These are phyloP conservation scores for Yamadazyma conglobata DNA, from an alignment of 1,139 yeast genomes.

Conservation along the genomic window DNA sequence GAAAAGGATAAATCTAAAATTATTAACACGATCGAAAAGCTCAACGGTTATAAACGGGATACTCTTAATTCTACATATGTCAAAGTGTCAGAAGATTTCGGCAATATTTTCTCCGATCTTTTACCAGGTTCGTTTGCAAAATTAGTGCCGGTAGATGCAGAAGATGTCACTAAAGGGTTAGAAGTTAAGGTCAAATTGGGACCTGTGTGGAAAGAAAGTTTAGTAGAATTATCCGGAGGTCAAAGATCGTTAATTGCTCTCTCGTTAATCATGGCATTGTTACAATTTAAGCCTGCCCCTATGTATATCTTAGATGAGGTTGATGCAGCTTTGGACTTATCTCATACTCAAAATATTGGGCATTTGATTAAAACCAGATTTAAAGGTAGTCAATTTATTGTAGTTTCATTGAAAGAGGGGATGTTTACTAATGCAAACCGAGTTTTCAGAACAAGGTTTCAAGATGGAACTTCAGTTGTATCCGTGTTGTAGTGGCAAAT, in stretches of 20 bases:
- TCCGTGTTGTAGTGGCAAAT: slow-evolving; percentile 38
- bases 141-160: slow-evolving; percentile 73
- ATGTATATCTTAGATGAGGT: slow-evolving; percentile 97
- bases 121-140: slow-evolving; percentile 90
- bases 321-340: slow-evolving; percentile 95
- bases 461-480: slow-evolving; percentile 95
- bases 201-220: slow-evolving; percentile 91
- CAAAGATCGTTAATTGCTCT: slow-evolving; percentile 92
- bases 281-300: slow-evolving; percentile 96
- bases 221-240: slow-evolving; percentile 95
- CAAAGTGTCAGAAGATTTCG: slow-evolving; percentile 85
- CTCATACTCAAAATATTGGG: slow-evolving; percentile 97
- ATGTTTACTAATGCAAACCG: slow-evolving; percentile 97
- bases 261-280: slow-evolving; percentile 82
- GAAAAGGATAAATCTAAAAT: slow-evolving; percentile 89
- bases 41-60: slow-evolving; percentile 82
- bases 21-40: slow-evolving; percentile 79
- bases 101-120: slow-evolving; percentile 85
- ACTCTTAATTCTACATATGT: slow-evolving; percentile 82
- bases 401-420: slow-evolving; percentile 95
- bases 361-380: slow-evolving; percentile 92
- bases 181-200: slow-evolving; percentile 92
- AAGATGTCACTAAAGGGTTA: slow-evolving; percentile 85
- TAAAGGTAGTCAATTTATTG: slow-evolving; percentile 93
- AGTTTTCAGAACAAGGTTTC: slow-evolving; percentile 89